Conservation (phyloP, 2,329 filamentous ascomycete species). For the Penicillium olsonii region DNA sequence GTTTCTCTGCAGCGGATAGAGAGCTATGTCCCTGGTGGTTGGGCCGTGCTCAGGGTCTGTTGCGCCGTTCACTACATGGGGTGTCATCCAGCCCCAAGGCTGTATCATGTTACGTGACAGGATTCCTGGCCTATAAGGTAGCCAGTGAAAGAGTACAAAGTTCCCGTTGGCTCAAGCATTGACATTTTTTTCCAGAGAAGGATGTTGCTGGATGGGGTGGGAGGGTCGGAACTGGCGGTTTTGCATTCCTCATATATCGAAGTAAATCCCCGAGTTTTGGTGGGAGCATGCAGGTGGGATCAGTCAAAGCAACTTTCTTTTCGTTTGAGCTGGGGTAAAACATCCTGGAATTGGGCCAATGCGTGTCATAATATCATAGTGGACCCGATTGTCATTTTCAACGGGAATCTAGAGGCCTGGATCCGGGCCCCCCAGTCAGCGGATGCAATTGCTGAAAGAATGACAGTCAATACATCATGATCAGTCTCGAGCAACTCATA, state of each 20-base stretch:
- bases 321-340: neutral
- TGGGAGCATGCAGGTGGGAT: constrained; percentile 9
- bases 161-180: constrained; percentile 1
- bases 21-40: constrained; percentile 15
- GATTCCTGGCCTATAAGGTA: constrained; percentile 5
- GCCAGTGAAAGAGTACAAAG: constrained; percentile 8
- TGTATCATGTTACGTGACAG: constrained; percentile 18
- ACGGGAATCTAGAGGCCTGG: neutral
- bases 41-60: constrained; percentile 20
- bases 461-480: neutral
- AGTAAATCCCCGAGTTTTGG: neutral
- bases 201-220: constrained; percentile 15
- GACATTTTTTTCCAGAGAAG: constrained; percentile 18
- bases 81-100: constrained; percentile 11
- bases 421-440: constrained; percentile 3
- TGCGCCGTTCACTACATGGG: constrained; percentile 9
- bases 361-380: constrained; percentile 4
- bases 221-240: neutral
- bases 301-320: neutral
- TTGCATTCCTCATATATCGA: neutral
- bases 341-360: constrained; percentile 7
- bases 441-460: neutral
- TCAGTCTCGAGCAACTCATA: neutral
- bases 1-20: constrained; percentile 14
- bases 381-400: neutral